Percentiles rank a stretch among this genome's conserved stretches.
Conservation (phyloP, 1,284 basidiomycete species). For the Pseudozyma tsukubaensis region DNA sequence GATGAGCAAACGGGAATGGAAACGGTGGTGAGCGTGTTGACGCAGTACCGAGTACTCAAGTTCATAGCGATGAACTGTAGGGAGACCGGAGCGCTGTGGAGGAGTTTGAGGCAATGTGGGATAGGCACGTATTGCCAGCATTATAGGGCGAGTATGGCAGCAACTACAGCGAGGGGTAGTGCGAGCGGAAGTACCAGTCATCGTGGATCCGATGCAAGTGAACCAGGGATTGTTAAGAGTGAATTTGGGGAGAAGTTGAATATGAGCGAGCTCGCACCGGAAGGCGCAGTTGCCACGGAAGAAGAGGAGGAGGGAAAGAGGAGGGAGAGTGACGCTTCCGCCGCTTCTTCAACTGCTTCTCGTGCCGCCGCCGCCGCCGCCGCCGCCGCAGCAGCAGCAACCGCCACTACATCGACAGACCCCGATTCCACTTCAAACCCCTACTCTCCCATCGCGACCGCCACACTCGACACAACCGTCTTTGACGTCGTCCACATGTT, state of each 20-base stretch:
- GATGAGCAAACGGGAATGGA: conserved; percentile 95
- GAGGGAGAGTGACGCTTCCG: conserved; percentile 14
- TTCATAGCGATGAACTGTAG: conserved; percentile 91
- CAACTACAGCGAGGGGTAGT: neutral
- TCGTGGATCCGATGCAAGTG: conserved; percentile 38
- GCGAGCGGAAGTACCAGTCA: conserved; percentile 11
- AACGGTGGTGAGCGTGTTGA: conserved; percentile 93
- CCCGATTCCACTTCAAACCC: conserved; percentile 68
- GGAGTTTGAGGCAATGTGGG: conserved; percentile 84
- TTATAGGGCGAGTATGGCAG: conserved; percentile 5
- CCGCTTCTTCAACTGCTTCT: conserved; percentile 9
- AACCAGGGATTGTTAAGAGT: conserved; percentile 26
- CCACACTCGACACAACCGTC: conserved; percentile 89
- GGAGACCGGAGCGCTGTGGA: conserved; percentile 71
- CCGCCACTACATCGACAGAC: neutral
- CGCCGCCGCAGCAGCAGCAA: neutral
- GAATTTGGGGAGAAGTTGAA: conserved; percentile 11
- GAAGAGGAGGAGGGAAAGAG: neutral
- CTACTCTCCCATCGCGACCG: conserved; percentile 90
- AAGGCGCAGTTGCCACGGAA: neutral
- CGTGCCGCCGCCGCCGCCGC: conserved; percentile 3
- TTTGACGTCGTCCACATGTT: conserved; percentile 99
- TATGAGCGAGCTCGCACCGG: conserved; percentile 29
- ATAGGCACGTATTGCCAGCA: conserved; percentile 89
- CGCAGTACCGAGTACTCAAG: conserved; percentile 97